Evolutionary conservation across 306 rosid species (phyloP), one percentile per base, ranked within the genome.

Genomic region (Alnus rubra): DNA sequence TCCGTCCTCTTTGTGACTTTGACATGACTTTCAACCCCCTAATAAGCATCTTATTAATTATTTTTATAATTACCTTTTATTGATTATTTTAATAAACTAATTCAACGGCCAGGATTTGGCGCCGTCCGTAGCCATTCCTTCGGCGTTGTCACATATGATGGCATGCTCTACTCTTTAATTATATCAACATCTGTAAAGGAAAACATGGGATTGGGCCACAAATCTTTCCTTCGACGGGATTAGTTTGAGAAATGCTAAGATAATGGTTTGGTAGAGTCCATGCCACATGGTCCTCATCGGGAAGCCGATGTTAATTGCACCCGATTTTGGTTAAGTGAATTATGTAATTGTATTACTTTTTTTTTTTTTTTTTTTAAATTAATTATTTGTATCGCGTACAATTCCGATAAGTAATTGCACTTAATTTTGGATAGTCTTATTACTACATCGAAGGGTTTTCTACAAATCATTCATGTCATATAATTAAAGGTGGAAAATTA

Each of bases 41-140:
- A 23, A 23, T 55, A 73, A 81, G 81, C 86, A 83, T 82, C 81
- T 77, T 58, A 47, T 39, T 73, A 19, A 49, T 69, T 78, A 77
- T 42, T 72, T 39, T 75, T 51, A 77, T 79, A 67, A 63, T 70
- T 37, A 77, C 52, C 23, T 80, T 82, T 59, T 68, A 8, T 16
- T 47, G 39, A 45, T 79, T 77, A 69, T 42, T 73, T 79, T 77
- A 69, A 49, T 73, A 56, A 15, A 23, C 23, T 74, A 19, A 83
- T 74, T 82, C 75, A 74, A 75, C 19, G 53, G 72, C 44, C 42
- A 47, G 49, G 71, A 54, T 59, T 78, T 59, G 62, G 44, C n/a
- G 52, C 45, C 30, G 52, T 51, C 12, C 39, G 14, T 33, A 55
- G 3, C 16, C 16, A 37, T 56, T 49, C 65, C 55, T 74, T 76